phyloP scores from a whole-genome alignment of 441 rosid genomes.

The Gossypium gossypioides region DNA sequence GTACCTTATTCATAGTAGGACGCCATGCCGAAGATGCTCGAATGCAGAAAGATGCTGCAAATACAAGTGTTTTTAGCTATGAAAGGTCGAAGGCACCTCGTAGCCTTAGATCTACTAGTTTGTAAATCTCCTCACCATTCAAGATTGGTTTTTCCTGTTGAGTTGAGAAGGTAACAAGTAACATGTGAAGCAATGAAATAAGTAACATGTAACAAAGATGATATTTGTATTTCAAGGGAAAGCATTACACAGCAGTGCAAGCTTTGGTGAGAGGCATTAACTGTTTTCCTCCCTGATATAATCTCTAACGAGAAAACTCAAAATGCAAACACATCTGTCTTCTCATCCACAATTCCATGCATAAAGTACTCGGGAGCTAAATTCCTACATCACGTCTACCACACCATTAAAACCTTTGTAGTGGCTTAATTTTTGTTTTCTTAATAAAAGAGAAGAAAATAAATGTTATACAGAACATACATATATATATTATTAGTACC shows the following conservation, averaged over 20 bases:
- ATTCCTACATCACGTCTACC: constrained; percentile 36
- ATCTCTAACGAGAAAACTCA: constrained; percentile 81
- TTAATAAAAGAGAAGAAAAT: neutral
- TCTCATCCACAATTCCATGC: constrained; percentile 95
- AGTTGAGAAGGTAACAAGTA: neutral
- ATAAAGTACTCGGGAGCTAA: constrained; percentile 88
- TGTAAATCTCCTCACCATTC: constrained; percentile 46
- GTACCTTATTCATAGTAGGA: constrained; percentile 78
- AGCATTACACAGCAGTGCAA: constrained; percentile 74
- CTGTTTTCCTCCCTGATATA: constrained; percentile 78
- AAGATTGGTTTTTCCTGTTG: constrained; percentile 66
- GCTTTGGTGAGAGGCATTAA: constrained; percentile 75
- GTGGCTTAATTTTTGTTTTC: neutral
- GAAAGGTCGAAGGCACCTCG: constrained; percentile 42
- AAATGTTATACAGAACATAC: neutral
- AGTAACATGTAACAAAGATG: neutral
- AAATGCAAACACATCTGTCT: constrained; percentile 88
- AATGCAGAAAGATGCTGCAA: constrained; percentile 75
- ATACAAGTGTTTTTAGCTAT: constrained; percentile 55
- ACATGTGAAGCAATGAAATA: neutral
- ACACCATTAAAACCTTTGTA: neutral
- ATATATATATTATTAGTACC: constrained; percentile 33
- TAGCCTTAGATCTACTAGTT: constrained; percentile 69
- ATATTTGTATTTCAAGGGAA: neutral
- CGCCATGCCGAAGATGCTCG: constrained; percentile 70